phyloP scores from a whole-genome alignment of 1,284 basidiomycete species.

The Ustilago sp. region DNA sequence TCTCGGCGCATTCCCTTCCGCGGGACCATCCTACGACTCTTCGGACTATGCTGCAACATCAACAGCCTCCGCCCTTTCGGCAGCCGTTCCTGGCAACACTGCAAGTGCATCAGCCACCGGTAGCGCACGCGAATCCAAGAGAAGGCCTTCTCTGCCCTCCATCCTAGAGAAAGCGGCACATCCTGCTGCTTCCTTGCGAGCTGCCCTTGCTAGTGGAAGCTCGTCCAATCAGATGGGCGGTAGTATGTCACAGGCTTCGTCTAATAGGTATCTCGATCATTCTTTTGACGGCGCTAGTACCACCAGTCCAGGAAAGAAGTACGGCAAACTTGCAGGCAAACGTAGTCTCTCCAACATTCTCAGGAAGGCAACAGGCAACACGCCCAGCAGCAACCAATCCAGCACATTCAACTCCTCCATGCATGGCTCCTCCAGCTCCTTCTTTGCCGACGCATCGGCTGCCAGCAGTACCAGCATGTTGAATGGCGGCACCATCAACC shows the following conservation, averaged over 20 bases:
- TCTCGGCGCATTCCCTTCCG: conserved; percentile 2
- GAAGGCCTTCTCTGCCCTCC: conserved; percentile 58
- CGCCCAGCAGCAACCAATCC: conserved; percentile 3
- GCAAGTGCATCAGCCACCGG: conserved; percentile 5
- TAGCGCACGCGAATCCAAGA: conserved; percentile 38
- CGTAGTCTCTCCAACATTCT: conserved; percentile 58
- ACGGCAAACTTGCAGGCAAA: conserved; percentile 42
- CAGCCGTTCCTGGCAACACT: conserved; percentile 1
- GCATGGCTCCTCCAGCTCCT: conserved; percentile 29
- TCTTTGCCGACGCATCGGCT: conserved; percentile 24
- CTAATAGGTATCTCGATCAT: conserved; percentile 19
- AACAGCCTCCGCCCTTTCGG: conserved; percentile 13
- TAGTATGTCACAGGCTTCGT: conserved; percentile 27
- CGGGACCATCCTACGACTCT: not conserved
- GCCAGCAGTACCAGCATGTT: conserved; percentile 12
- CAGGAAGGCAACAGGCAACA: conserved; percentile 47
- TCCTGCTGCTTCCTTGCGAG: conserved; percentile 59
- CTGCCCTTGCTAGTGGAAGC: conserved; percentile 40
- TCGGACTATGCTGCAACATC: not conserved
- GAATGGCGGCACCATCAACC: conserved; percentile 27
- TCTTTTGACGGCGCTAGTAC: conserved; percentile 19
- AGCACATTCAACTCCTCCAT: conserved; percentile 1
- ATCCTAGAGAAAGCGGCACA: conserved; percentile 62
- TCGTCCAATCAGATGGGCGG: conserved; percentile 20
- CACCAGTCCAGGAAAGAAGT: conserved; percentile 38